A percentile compares a stretch with the other conserved stretches of the same genome.
phyloP scores from a whole-genome alignment of 2,329 filamentous ascomycete species.

The Byssochlamys sp. region DNA sequence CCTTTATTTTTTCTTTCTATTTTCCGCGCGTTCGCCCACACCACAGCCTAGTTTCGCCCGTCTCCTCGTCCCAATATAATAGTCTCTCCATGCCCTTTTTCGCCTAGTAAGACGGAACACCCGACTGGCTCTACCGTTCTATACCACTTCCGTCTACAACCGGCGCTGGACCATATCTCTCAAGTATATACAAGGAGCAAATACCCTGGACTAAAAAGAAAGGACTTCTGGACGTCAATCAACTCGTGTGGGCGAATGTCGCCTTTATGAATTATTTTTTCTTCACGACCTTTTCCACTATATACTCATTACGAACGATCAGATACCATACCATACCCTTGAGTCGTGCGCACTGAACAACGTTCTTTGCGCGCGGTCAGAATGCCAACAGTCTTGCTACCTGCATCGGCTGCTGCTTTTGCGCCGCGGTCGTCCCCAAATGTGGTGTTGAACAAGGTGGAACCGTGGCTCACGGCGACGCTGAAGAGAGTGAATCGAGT shows the following conservation, averaged over 20 bases:
- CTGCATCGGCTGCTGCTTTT: conserved; percentile 91
- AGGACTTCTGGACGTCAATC: conserved; percentile 6
- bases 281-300: conserved; percentile 8
- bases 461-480: conserved; percentile 92
- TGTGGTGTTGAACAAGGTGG: conserved; percentile 85
- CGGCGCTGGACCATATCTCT: neutral
- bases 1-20: conserved; percentile 1
- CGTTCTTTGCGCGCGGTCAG: conserved; percentile 46
- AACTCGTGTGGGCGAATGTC: conserved; percentile 29
- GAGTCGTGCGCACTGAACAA: conserved; percentile 38
- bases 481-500: conserved; percentile 93
- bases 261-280: conserved; percentile 26
- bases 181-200: neutral
- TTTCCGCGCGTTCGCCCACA: conserved; percentile 9
- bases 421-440: conserved; percentile 88
- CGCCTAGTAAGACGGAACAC: conserved; percentile 8
- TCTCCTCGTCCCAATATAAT: conserved; percentile 10
- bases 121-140: conserved; percentile 12
- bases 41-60: conserved; percentile 8
- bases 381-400: conserved; percentile 89
- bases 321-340: conserved; percentile 30
- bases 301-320: conserved; percentile 32
- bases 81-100: conserved; percentile 10
- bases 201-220: neutral
- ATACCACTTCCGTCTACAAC: conserved; percentile 10